These are phyloP conservation scores for Colletotrichum lupini DNA, from an alignment of 2,329 filamentous ascomycete species.

Conservation along the genomic window DNA sequence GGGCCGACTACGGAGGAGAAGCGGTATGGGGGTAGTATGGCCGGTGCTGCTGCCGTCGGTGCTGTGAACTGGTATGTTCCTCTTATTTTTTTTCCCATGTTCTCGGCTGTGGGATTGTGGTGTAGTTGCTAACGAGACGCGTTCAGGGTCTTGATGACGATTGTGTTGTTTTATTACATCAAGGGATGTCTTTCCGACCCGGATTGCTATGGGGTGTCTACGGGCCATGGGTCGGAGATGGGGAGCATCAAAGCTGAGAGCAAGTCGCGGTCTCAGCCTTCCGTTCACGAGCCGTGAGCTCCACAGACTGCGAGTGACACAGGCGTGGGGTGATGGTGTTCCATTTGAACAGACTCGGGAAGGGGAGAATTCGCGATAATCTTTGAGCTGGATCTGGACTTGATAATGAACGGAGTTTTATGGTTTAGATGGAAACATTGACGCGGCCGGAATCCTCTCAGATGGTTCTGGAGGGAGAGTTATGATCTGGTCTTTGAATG, in stretches of 20 bases:
- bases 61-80: slow-evolving; percentile 51
- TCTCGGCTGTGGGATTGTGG: neutral
- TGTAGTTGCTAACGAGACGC: neutral
- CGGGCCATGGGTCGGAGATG: slow-evolving; percentile 41
- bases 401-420: slow-evolving; percentile 23
- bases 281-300: neutral
- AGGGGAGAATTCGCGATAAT: neutral
- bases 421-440: neutral
- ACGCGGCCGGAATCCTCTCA: neutral
- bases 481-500: neutral
- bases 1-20: slow-evolving; percentile 34
- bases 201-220: slow-evolving; percentile 29
- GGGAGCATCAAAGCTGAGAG: slow-evolving; percentile 41
- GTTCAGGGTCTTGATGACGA: slow-evolving; percentile 50
- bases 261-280: slow-evolving; percentile 11
- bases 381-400: neutral
- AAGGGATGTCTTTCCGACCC: slow-evolving; percentile 43
- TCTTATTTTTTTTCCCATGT: neutral
- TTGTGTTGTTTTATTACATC: slow-evolving; percentile 52
- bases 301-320: neutral
- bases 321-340: neutral
- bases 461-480: neutral
- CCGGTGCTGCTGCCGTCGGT: slow-evolving; percentile 53
- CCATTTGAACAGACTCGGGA: neutral
- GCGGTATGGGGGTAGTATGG: slow-evolving; percentile 46